These are phyloP conservation scores for Fusarium mexicanum DNA, from an alignment of 2,329 filamentous ascomycete species.

Conservation along the genomic window DNA sequence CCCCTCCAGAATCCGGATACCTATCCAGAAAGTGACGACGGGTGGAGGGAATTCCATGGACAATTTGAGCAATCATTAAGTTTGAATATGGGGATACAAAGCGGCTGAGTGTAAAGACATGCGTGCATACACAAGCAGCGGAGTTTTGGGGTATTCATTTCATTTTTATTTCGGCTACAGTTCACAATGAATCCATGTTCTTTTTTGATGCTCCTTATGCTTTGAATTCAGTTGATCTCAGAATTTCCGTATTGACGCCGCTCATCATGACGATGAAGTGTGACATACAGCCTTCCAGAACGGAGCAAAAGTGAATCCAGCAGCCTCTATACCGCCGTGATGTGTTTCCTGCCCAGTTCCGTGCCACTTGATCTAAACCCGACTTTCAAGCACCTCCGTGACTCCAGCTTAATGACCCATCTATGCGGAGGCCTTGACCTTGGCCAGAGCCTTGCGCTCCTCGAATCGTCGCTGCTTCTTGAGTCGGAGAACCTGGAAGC, in stretches of 20 bases:
- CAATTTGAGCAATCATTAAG: conserved; percentile 1
- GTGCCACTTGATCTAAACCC: conserved; percentile 52
- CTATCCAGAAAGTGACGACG: conserved; percentile 12
- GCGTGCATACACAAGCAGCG: neutral
- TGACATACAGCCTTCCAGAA: conserved; percentile 73
- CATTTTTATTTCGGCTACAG: conserved; percentile 45
- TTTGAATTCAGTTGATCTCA: conserved; percentile 56
- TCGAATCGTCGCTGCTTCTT: conserved; percentile 99
- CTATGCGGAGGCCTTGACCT: conserved; percentile 86
- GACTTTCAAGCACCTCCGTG: conserved; percentile 48
- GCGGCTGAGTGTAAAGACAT: neutral
- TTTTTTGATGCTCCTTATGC: conserved; percentile 44
- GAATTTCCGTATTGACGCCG: conserved; percentile 74
- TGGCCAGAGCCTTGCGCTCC: conserved; percentile 94
- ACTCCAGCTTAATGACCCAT: conserved; percentile 51
- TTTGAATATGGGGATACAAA: conserved; percentile 2
- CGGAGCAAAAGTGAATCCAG: conserved; percentile 68
- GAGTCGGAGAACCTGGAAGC: conserved; percentile 99
- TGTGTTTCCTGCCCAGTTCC: conserved; percentile 49
- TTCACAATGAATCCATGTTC: conserved; percentile 46
- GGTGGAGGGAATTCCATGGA: neutral
- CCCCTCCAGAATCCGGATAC: conserved; percentile 4
- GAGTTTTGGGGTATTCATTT: conserved; percentile 43
- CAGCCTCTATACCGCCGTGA: conserved; percentile 59
- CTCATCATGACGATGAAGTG: conserved; percentile 67